Base-by-base conservation (phyloP, 2,329 filamentous ascomycete genomes). In the Rhinocladiella mackenziei region DNA sequence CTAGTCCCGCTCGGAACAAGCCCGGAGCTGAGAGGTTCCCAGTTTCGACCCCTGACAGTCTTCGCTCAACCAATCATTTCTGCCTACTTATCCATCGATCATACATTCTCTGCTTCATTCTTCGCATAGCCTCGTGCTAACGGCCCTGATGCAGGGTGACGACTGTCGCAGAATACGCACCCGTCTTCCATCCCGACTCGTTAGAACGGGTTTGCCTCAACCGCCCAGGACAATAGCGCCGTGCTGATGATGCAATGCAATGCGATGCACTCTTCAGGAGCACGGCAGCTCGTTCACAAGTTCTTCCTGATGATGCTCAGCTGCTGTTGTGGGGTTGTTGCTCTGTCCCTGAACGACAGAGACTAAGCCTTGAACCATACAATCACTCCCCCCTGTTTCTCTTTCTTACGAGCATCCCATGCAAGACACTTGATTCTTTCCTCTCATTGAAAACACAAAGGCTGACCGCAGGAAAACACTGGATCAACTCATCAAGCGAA, bases 161-260 rank as follows among this genome's bases (percentile, higher is more conserved):
- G 18, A 18, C 5, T 37, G 47, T 50, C 47, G 39, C 47, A 50
- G 47, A 45, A 34, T 50, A 39, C 35, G 38, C 38, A 36, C 18
- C n/a, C 35, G 39, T 18, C 23, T 13, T 32, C 42, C 32, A 28
- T 9, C 28, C 28, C 39, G 34, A 45, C 39, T 50, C 43, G 47
- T n/a, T 28, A 15, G 15, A 25, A 32, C 10, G 42, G 14, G 34
- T 22, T 36, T 33, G 14, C 28, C 35, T 28, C 32, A 40, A 14
- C 37, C 43, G 37, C 37, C 30, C 34, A 23, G 32, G 29, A 23
- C 32, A 13, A 32, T 36, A 19, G 20, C 40, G 33, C 38, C 37
- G 13, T 39, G 10, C 34, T 19, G 34, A 23, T 37, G 17, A 33
- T 22, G 36, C 29, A 19, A 35, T 20, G 17, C 15, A 19, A n/a